Percentiles rank a stretch among this genome's conserved stretches.
Conservation (phyloP, 2,329 filamentous ascomycete genomes). For the Apiospora aurea region DNA sequence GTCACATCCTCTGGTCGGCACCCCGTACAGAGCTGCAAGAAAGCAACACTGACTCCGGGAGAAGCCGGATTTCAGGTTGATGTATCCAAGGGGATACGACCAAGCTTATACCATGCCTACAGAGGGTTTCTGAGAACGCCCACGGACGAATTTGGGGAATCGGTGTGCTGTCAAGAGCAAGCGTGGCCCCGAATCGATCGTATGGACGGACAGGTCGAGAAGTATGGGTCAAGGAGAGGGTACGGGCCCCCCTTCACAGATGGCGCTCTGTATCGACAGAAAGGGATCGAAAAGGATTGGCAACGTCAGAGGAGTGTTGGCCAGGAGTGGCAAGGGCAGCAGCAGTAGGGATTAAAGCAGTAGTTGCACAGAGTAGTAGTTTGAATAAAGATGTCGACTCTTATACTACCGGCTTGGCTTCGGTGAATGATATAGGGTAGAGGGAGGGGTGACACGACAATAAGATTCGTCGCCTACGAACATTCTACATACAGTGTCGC, state of each 20-base stretch:
- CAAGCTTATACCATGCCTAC: background rate
- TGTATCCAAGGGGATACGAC: background rate
- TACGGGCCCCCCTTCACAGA: background rate
- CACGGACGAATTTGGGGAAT: background rate
- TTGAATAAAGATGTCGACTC: conserved; percentile 16
- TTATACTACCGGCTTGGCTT: background rate
- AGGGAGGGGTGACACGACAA: background rate
- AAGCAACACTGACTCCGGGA: background rate
- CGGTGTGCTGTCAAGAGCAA: background rate
- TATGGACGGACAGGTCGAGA: background rate
- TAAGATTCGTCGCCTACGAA: background rate
- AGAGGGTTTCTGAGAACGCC: background rate
- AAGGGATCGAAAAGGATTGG: background rate
- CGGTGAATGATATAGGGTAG: background rate
- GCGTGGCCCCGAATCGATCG: background rate
- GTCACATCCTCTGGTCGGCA: background rate
- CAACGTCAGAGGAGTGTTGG: background rate
- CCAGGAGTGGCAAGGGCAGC: background rate
- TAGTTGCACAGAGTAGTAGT: conserved; percentile 19
- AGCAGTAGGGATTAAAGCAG: conserved; percentile 11
- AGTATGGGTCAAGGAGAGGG: background rate
- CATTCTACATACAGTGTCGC: background rate
- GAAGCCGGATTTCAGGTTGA: background rate
- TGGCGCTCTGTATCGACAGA: background rate
- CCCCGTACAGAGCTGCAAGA: background rate